These are phyloP conservation scores for Eucalyptus melliodora DNA, from an alignment of 345 rosid species.

Conservation along the genomic window DNA sequence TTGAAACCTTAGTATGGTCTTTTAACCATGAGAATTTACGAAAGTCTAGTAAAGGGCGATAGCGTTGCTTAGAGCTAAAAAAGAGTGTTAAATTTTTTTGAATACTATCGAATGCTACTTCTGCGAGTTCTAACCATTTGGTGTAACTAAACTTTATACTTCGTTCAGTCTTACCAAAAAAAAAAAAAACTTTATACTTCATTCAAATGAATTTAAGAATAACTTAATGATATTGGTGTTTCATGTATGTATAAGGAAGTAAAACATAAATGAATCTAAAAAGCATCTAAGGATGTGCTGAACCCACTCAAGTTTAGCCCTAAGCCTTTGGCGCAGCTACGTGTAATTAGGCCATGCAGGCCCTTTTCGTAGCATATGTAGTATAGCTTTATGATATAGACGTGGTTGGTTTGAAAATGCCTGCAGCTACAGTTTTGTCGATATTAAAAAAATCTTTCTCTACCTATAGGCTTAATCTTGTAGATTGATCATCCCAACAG, in stretches of 20 bases:
- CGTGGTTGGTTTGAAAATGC: neutral
- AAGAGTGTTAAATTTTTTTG: neutral
- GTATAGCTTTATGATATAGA: neutral
- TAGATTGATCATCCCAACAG: neutral
- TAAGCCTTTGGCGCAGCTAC: neutral
- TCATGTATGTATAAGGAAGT: neutral
- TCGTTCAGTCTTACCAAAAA: too few species aligned
- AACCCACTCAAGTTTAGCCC: neutral
- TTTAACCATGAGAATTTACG: neutral
- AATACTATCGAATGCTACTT: neutral
- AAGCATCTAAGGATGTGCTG: neutral
- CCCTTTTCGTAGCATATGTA: neutral
- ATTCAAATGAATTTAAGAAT: neutral
- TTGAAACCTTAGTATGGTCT: rapidly evolving
- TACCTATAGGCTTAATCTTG: neutral
- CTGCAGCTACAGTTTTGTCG: neutral
- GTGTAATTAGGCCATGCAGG: neutral
- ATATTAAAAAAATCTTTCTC: neutral
- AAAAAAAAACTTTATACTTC: neutral
- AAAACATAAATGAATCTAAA: neutral
- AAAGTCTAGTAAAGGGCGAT: neutral
- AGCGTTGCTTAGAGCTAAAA: neutral
- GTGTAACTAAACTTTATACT: neutral
- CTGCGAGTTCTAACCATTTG: neutral
- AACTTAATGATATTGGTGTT: neutral